Evolutionary conservation across 106 monocot genomes (phyloP).

Genomic region (Allium fistulosum): DNA sequence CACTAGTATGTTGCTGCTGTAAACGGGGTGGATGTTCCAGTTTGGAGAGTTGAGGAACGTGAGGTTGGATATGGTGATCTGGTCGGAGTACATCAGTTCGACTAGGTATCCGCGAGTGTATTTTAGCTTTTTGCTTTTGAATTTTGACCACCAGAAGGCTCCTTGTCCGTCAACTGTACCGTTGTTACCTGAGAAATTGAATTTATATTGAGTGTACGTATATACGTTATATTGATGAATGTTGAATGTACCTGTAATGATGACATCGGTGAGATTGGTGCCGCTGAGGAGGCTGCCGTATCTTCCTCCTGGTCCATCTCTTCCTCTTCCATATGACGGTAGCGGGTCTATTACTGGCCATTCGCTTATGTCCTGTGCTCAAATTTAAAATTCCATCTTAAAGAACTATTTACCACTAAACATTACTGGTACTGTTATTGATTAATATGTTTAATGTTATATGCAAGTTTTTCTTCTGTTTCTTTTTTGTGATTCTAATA

Average conservation of each 20-base stretch:
- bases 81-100: conserved; percentile 62
- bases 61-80: conserved; percentile 73
- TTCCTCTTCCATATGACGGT: conserved; percentile 74
- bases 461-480: too few species aligned
- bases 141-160: conserved; percentile 55
- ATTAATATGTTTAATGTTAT: too few species aligned
- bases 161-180: conserved; percentile 83
- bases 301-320: conserved; percentile 55
- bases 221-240: neutral
- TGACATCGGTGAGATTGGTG: conserved; percentile 73
- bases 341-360: conserved; percentile 60
- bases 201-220: neutral
- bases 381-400: too few species aligned
- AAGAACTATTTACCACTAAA: too few species aligned
- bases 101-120: conserved; percentile 71
- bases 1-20: conserved; percentile 81
- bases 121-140: conserved; percentile 40
- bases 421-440: too few species aligned
- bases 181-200: conserved; percentile 40
- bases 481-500: too few species aligned
- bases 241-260: conserved; percentile 59
- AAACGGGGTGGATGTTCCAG: conserved; percentile 97
- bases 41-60: conserved; percentile 73
- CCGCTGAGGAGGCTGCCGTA: conserved; percentile 62
- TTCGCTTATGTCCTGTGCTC: conserved; percentile 49